Evolutionary conservation across 148 eudicot genomes (phyloP).

Genomic region (Diospyros kaki): DNA sequence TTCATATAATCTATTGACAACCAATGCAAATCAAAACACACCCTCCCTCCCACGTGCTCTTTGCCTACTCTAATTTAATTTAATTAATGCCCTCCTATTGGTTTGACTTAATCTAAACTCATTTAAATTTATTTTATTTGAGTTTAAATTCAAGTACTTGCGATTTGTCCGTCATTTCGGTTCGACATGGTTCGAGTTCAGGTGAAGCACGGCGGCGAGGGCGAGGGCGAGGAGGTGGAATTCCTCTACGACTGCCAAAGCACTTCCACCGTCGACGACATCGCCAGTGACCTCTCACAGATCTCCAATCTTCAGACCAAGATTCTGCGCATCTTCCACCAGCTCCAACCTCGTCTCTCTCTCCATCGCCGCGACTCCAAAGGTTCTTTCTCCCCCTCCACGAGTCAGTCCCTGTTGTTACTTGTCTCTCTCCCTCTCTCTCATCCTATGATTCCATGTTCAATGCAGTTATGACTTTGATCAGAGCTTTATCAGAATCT

Average conservation of each 20-base stretch:
- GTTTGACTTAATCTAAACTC: too few relatives aligned
- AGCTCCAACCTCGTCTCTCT: conserved; percentile 5
- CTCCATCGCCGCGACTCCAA: not conserved
- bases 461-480: not conserved
- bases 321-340: not conserved
- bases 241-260: conserved; percentile 1
- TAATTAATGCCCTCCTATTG: too few relatives aligned
- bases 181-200: conserved; percentile 13
- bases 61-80: too few relatives aligned
- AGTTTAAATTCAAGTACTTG: too few relatives aligned
- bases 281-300: not conserved
- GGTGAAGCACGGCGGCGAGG: conserved; percentile 1
- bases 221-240: not conserved
- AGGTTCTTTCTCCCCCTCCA: not conserved
- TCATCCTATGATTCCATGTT: not conserved
- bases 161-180: too few relatives aligned
- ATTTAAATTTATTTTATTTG: too few relatives aligned
- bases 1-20: too few relatives aligned
- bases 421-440: not conserved
- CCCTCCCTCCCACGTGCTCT: too few relatives aligned
- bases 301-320: conserved; percentile 3
- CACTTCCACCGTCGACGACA: conserved; percentile 3
- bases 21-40: too few relatives aligned
- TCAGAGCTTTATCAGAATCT: conserved; percentile 14
- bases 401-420: not conserved